Conservation (phyloP, 805 yeast genomes). For the Priceomyces haplophilus region DNA sequence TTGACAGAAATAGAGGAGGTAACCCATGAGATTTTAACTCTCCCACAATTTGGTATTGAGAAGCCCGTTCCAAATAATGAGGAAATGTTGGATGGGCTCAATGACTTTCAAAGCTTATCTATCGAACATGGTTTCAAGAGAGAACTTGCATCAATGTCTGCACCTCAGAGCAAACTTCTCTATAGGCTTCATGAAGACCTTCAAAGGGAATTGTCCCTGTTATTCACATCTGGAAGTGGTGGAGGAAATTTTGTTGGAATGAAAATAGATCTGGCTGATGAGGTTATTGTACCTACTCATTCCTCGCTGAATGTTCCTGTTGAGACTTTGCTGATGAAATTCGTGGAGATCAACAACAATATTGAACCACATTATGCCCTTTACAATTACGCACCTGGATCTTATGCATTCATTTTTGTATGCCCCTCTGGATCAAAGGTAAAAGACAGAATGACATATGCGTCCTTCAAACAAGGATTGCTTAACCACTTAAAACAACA, state of each 20-base stretch:
- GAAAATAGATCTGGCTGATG: slow-evolving; percentile 48
- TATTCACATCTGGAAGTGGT: slow-evolving; percentile 14
- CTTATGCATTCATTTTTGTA: slow-evolving; percentile 65
- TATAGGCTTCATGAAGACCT: slow-evolving; percentile 26
- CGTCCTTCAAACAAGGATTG: slow-evolving; percentile 70
- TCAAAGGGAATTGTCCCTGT: slow-evolving; percentile 21
- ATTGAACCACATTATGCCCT: slow-evolving; percentile 49
- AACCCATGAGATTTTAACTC: slow-evolving; percentile 44
- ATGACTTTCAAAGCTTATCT: slow-evolving; percentile 29
- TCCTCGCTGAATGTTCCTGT: slow-evolving; percentile 17
- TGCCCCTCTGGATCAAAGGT: slow-evolving; percentile 92
- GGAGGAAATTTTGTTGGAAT: slow-evolving; percentile 42
- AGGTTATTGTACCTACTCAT: slow-evolving; percentile 31
- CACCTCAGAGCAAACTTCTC: slow-evolving; percentile 15
- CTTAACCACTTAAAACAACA: slow-evolving; percentile 45
- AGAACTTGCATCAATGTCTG: slow-evolving; percentile 36
- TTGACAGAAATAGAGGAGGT: slow-evolving; percentile 59
- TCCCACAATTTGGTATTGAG: slow-evolving; percentile 15
- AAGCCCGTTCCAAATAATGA: slow-evolving; percentile 62
- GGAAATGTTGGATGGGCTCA: slow-evolving; percentile 44
- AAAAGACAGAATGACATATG: slow-evolving; percentile 88
- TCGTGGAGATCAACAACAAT: slow-evolving; percentile 34
- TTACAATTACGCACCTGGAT: slow-evolving; percentile 38
- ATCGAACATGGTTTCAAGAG: slow-evolving; percentile 21
- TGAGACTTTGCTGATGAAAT: slow-evolving; percentile 18